Conservation (phyloP, 371 early-diverging fungal genomes). For the Syncephalastrum contaminatum region DNA sequence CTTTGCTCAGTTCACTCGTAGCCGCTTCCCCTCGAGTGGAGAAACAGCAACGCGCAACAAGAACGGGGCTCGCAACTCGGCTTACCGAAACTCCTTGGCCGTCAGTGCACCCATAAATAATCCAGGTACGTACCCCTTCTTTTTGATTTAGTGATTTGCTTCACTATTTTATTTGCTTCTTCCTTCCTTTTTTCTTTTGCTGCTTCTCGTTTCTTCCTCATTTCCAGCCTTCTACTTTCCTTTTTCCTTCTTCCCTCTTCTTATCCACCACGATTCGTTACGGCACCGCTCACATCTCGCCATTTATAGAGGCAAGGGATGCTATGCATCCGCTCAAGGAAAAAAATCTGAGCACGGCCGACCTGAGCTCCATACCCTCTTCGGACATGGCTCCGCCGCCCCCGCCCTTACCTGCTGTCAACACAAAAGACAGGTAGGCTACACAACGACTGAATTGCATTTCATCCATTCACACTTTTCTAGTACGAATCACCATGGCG, state of each 20-base stretch:
- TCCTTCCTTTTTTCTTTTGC: conserved; percentile 8
- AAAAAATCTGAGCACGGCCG: not conserved
- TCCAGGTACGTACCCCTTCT: conserved; percentile 9
- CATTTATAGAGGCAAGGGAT: too few species aligned
- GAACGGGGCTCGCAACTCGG: conserved; percentile 2
- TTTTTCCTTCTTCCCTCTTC: not conserved
- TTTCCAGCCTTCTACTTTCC: not conserved
- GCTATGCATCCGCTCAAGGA: conserved; percentile 4
- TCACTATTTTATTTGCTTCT: not conserved
- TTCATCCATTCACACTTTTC: too few species aligned
- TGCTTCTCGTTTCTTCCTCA: not conserved
- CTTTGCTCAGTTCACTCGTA: too few species aligned
- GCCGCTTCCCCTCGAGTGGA: too few species aligned
- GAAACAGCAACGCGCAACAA: too few species aligned
- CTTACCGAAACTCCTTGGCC: conserved; percentile 17
- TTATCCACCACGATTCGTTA: conserved; percentile 4
- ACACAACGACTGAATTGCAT: too few species aligned
- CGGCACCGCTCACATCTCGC: too few species aligned
- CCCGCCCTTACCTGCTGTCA: too few species aligned
- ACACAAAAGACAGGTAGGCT: too few species aligned
- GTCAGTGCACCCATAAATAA: conserved; percentile 21
- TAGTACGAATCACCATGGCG: too few species aligned
- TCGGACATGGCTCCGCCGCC: too few species aligned
- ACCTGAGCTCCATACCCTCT: not conserved
- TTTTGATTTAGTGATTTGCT: not conserved